These are phyloP conservation scores for Saturnispora sanitii DNA, from an alignment of 805 yeast genomes.

Conservation along the genomic window DNA sequence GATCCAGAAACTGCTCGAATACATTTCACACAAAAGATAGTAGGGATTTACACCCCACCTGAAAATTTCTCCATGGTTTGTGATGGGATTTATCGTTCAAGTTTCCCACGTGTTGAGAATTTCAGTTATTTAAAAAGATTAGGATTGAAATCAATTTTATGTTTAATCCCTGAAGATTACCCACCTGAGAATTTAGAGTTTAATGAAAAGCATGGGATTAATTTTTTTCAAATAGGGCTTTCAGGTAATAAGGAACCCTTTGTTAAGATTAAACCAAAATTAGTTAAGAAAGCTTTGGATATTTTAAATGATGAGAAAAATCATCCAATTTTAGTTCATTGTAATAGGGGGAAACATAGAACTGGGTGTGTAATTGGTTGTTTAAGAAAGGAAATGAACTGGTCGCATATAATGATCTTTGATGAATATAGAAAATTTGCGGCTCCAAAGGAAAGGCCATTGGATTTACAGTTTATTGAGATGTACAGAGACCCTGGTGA, in stretches of 20 bases:
- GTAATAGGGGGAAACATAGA: conserved; percentile 94
- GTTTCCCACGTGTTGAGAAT: conserved; percentile 83
- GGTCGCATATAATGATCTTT: conserved; percentile 90
- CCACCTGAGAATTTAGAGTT: conserved; percentile 69
- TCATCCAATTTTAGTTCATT: conserved; percentile 88
- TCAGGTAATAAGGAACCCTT: conserved; percentile 95
- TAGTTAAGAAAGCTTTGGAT: conserved; percentile 70
- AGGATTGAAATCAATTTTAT: conserved; percentile 62
- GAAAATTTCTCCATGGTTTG: conserved; percentile 87
- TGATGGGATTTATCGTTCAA: conserved; percentile 69
- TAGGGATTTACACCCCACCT: conserved; percentile 46
- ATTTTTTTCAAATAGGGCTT: conserved; percentile 80
- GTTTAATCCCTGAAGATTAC: conserved; percentile 85
- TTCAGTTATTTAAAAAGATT: conserved; percentile 58
- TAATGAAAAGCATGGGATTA: conserved; percentile 48
- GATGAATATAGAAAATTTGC: conserved; percentile 95
- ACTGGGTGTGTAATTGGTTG: conserved; percentile 97
- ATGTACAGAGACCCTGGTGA: conserved; percentile 50
- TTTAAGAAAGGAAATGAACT: conserved; percentile 73
- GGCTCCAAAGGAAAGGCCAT: conserved; percentile 86
- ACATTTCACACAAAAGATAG: conserved; percentile 7
- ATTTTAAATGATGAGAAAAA: conserved; percentile 76
- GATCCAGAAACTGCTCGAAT: conserved; percentile 8
- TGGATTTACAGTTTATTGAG: conserved; percentile 94
- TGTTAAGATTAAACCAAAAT: conserved; percentile 56